phyloP scores from a whole-genome alignment of 2,329 filamentous ascomycete genomes.

The Colletotrichum sp. region DNA sequence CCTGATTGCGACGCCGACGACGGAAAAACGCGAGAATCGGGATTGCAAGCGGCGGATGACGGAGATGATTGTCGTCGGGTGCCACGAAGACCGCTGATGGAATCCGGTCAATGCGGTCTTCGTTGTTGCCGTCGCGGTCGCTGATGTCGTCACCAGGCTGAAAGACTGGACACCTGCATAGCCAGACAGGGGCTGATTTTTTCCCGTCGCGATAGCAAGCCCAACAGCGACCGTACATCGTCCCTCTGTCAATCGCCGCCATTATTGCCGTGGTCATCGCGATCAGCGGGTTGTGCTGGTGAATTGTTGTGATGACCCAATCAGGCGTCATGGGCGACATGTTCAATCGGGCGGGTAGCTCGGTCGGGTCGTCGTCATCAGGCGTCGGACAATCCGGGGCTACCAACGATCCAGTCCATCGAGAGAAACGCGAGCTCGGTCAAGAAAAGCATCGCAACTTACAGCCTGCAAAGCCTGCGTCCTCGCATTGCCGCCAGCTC shows the following conservation, averaged over 20 bases:
- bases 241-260: background rate
- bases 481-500: conserved; percentile 52
- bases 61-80: background rate
- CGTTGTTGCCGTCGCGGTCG: background rate
- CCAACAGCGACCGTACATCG: background rate
- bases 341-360: background rate
- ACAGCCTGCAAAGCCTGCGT: conserved; percentile 81
- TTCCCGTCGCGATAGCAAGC: background rate
- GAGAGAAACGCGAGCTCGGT: background rate
- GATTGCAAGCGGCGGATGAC: background rate
- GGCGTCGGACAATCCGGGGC: conserved; percentile 1
- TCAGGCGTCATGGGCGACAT: conserved; percentile 8
- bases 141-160: background rate
- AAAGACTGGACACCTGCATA: background rate
- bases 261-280: background rate
- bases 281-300: background rate
- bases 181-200: background rate
- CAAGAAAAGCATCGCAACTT: conserved; percentile 49
- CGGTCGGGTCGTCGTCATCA: conserved; percentile 18
- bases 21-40: background rate
- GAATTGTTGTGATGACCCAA: background rate
- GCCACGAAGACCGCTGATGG: background rate
- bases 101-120: background rate
- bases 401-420: background rate
- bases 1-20: background rate